These are phyloP conservation scores for Colletotrichum godetiae DNA, from an alignment of 2,329 filamentous ascomycete genomes.

Conservation along the genomic window DNA sequence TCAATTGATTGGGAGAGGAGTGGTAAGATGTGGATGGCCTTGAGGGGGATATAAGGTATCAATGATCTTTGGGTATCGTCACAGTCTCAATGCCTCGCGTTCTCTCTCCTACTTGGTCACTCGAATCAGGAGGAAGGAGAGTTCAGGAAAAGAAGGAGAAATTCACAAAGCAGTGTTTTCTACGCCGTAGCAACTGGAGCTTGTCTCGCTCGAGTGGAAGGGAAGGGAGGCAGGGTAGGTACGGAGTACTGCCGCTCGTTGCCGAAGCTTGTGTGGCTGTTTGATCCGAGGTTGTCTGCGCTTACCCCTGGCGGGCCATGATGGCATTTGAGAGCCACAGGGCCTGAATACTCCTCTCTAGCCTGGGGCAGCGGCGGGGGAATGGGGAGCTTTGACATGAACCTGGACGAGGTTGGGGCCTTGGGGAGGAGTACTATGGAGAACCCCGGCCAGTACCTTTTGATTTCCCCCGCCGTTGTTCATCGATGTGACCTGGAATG, in stretches of 20 bases:
- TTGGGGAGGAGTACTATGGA: slow-evolving; percentile 24
- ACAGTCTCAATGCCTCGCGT: background rate
- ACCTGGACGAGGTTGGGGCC: slow-evolving; percentile 13
- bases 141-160: background rate
- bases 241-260: slow-evolving; percentile 21
- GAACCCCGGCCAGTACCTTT: slow-evolving; percentile 7
- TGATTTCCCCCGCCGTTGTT: background rate
- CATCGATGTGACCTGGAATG: background rate
- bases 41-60: background rate
- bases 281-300: slow-evolving; percentile 38
- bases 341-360: slow-evolving; percentile 6
- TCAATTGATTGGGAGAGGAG: slow-evolving; percentile 25
- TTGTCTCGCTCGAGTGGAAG: slow-evolving; percentile 27
- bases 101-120: slow-evolving; percentile 3
- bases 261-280: slow-evolving; percentile 35
- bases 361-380: slow-evolving; percentile 27
- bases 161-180: background rate
- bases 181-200: slow-evolving; percentile 1
- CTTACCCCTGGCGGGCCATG: slow-evolving; percentile 33
- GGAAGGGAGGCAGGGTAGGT: slow-evolving; percentile 20
- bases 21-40: background rate
- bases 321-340: slow-evolving; percentile 6
- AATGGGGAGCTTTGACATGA: slow-evolving; percentile 21
- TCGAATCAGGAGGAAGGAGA: background rate
- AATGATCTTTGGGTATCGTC: background rate